Base-by-base conservation (phyloP, 352 stramenopile genomes). In the Pythium rishiriense region DNA sequence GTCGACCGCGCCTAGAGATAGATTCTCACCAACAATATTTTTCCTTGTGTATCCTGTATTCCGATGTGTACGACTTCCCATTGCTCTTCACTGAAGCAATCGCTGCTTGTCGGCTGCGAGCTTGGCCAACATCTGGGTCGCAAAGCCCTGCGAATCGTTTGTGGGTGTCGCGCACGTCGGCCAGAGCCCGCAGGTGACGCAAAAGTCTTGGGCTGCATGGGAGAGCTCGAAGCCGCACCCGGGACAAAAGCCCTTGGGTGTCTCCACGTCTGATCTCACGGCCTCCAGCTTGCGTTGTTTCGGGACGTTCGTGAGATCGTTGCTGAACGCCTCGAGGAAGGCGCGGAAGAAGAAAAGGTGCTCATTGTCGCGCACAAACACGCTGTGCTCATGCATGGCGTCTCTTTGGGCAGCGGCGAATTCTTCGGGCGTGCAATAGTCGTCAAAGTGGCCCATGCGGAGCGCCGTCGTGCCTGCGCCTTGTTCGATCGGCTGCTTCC, bases 401-500 rank as follows among this genome's bases (percentile, higher is more conserved):
- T 50, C 31, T 17, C 43, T 46, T 39, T 87, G 78, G 8, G 70
- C 69, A 21, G 59, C 39, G 10, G 31, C 64, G 43, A 92, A 88
- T 58, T 82, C 75, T 17, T 72, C 47, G 25, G 66, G 50, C 0
- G 62, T 71, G 69, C 69, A 85, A 52, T 72, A 62, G 26, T 57
- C 50, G 53, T 90, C 74, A 55, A 93, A 93, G 66, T 79, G 85
- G 8, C 83, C 83, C 25, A 85, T 70, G 6, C 83, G 74, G 12
- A 93, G 69, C 31, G 75, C 70, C 0, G 87, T 96, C 21, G 82
- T 91, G 5, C 90, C 90, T 1, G 79, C 73, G 41, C 90, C 90
- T 48, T 89, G 66, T 51, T 97, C 90, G 55, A 97, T 97, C 1
- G 90, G 90, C 70, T 96, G 77, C 61, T 97, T 97, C 10, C 74